Conservation (phyloP, 2,329 filamentous ascomycete genomes). For the Phyllachora maydis region DNA sequence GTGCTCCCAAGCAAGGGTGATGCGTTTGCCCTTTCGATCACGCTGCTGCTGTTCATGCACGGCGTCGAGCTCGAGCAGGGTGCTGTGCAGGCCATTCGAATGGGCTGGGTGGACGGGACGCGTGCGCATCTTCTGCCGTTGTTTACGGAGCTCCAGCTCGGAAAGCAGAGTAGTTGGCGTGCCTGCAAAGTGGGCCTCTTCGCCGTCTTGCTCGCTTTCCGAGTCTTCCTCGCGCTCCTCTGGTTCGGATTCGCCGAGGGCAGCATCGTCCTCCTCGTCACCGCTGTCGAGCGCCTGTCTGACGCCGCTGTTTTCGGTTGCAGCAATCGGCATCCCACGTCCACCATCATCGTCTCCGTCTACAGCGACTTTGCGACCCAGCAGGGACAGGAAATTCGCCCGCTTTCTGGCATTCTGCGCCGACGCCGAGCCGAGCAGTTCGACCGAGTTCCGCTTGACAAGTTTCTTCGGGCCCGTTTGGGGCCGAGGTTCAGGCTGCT, state of each 20-base stretch:
- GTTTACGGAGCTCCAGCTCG: slow-evolving; percentile 78
- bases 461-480: slow-evolving; percentile 4
- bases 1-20: slow-evolving; percentile 84
- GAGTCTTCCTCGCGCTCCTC: slow-evolving; percentile 22
- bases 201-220: slow-evolving; percentile 22
- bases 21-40: slow-evolving; percentile 50
- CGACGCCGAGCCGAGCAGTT: slow-evolving; percentile 6
- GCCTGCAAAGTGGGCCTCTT: slow-evolving; percentile 36
- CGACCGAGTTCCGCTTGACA: slow-evolving; percentile 5
- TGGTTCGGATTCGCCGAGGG: too few species aligned
- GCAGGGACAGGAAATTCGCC: slow-evolving; percentile 5
- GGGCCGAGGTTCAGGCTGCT: slow-evolving; percentile 1
- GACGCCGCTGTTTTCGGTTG: slow-evolving; percentile 9
- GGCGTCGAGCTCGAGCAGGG: slow-evolving; percentile 74
- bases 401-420: slow-evolving; percentile 6
- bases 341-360: slow-evolving; percentile 5
- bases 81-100: slow-evolving; percentile 73
- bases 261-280: slow-evolving; percentile 8
- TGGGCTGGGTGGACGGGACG: too few species aligned
- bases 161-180: slow-evolving; percentile 80
- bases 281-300: slow-evolving; percentile 8
- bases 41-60: slow-evolving; percentile 71
- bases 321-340: slow-evolving; percentile 4
- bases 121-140: slow-evolving; percentile 65
- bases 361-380: slow-evolving; percentile 5